Conservation (phyloP, 1,284 basidiomycete species). For the Pholiota adiposa region DNA sequence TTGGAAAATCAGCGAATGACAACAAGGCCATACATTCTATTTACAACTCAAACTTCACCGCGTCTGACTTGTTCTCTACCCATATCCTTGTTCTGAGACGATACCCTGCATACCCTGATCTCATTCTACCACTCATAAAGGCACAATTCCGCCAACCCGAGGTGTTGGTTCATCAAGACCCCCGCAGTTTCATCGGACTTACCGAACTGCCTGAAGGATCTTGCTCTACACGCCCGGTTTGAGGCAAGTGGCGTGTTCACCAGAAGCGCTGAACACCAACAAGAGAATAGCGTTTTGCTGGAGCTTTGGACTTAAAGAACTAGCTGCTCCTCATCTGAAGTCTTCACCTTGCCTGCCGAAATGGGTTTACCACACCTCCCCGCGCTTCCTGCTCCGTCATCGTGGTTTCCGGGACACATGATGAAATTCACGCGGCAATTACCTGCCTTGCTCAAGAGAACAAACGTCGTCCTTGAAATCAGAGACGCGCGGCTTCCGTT, state of each 20-base stretch:
- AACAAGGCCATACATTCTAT: conserved; percentile 5
- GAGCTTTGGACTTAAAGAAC: neutral
- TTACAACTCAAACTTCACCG: neutral
- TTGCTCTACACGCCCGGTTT: conserved; percentile 11
- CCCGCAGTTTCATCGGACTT: conserved; percentile 27
- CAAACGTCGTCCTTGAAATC: conserved; percentile 93
- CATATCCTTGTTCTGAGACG: neutral
- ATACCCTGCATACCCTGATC: conserved; percentile 3
- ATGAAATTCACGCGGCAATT: conserved; percentile 82
- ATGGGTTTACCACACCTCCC: conserved; percentile 45
- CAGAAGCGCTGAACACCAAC: neutral
- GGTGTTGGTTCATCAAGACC: conserved; percentile 21
- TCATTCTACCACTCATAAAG: neutral
- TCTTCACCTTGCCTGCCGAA: neutral
- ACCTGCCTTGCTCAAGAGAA: conserved; percentile 77
- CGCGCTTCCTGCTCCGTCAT: conserved; percentile 74
- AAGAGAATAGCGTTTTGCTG: neutral
- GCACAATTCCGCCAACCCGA: conserved; percentile 21
- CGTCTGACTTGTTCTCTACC: neutral
- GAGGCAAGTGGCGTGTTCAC: conserved; percentile 14
- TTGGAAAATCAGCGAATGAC: conserved; percentile 8
- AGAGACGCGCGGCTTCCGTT: conserved; percentile 92
- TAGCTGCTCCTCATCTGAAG: neutral
- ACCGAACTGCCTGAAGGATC: conserved; percentile 12
- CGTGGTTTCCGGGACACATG: conserved; percentile 99